A percentile compares a stretch with the other conserved stretches of the same genome.
These are phyloP conservation scores for Russula olivacea DNA, from an alignment of 768 basidiomycete species.

Conservation along the genomic window DNA sequence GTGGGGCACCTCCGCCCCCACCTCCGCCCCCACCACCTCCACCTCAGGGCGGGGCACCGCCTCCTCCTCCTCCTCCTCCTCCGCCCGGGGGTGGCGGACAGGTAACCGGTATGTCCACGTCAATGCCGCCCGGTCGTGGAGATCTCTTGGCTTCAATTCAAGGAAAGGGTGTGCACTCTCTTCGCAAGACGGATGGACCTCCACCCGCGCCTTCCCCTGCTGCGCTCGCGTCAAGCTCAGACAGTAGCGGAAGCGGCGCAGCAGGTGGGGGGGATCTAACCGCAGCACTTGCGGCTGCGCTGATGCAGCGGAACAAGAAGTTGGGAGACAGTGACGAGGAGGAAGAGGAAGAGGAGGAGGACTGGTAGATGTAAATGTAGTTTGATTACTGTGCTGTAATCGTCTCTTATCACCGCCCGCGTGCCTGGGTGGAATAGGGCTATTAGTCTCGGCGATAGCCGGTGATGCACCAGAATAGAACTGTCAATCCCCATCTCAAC, in stretches of 20 bases:
- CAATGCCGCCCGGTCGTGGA: conserved; percentile 53
- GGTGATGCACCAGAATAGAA: background rate
- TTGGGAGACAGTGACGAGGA: conserved; percentile 63
- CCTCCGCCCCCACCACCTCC: conserved; percentile 38
- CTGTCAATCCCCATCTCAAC: background rate
- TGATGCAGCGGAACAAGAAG: conserved; percentile 79
- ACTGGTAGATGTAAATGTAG: conserved; percentile 21
- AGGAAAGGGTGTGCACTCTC: conserved; percentile 65
- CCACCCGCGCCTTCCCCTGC: conserved; percentile 27
- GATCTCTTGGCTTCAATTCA: conserved; percentile 77
- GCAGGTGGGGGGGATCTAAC: conserved; percentile 74
- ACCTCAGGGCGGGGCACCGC: conserved; percentile 29
- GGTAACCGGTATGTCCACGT: conserved; percentile 31
- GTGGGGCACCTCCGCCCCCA: conserved; percentile 39
- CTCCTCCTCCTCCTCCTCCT: conserved; percentile 41
- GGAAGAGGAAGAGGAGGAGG: conserved; percentile 34
- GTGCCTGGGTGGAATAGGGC: no score
- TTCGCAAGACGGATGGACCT: conserved; percentile 51
- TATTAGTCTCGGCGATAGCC: conserved; percentile 15
- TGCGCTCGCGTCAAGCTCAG: conserved; percentile 32
- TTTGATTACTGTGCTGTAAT: background rate
- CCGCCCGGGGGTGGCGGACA: conserved; percentile 44
- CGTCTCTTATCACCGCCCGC: background rate
- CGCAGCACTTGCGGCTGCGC: conserved; percentile 73
- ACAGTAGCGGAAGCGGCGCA: conserved; percentile 34